Percentiles rank a stretch among this genome's conserved stretches.
phyloP scores from a whole-genome alignment of 2,329 filamentous ascomycete species.

The Diaporthe velutina region DNA sequence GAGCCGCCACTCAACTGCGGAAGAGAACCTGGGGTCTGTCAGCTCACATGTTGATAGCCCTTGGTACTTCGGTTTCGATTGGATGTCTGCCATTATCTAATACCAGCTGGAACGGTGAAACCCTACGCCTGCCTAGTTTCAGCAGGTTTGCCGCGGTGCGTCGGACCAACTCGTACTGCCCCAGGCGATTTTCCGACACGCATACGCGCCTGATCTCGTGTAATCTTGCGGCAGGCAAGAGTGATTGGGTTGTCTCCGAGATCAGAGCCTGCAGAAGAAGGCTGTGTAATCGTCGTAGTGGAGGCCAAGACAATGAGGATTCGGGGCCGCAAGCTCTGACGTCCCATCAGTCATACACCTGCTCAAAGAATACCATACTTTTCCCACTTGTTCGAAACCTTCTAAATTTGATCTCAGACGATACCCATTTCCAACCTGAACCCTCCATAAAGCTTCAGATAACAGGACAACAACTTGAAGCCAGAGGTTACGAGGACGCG shows the following conservation, averaged over 20 bases:
- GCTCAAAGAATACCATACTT: no score
- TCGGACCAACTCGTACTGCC: not conserved
- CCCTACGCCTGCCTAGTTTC: not conserved
- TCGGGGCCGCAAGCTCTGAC: not conserved
- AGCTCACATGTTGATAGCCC: not conserved
- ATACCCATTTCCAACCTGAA: not conserved
- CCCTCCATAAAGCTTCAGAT: not conserved
- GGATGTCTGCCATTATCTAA: not conserved
- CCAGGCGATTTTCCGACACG: not conserved
- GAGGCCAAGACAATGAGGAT: not conserved
- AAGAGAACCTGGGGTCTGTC: not conserved
- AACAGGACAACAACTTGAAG: not conserved
- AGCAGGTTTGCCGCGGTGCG: not conserved
- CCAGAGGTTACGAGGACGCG: not conserved
- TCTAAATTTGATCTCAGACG: not conserved
- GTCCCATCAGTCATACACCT: not conserved
- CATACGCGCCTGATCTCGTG: not conserved
- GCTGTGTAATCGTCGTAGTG: not conserved
- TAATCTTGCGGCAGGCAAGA: not conserved
- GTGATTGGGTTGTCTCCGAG: not conserved
- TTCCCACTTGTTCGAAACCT: not conserved
- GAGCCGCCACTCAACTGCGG: constrained; percentile 1
- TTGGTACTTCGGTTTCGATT: not conserved
- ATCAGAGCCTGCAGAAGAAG: not conserved
- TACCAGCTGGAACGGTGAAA: not conserved